These are phyloP conservation scores for Trichoderma lentiforme DNA, from an alignment of 2,329 filamentous ascomycete species.

Conservation along the genomic window DNA sequence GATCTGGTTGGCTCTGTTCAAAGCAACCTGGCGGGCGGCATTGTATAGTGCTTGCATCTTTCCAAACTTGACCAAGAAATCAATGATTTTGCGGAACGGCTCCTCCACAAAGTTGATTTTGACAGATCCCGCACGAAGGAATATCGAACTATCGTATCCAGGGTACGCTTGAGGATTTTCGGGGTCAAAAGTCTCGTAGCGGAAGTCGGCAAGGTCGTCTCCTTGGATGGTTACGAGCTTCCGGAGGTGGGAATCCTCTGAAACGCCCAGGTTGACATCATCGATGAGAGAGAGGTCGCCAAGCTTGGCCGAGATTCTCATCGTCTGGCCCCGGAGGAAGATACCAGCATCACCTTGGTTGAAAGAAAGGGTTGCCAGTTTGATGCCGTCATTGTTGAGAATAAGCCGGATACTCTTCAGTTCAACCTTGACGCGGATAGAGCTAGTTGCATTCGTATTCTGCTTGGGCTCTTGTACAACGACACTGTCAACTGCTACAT, in stretches of 20 bases:
- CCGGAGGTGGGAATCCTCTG: slow-evolving; percentile 74
- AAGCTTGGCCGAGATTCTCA: slow-evolving; percentile 82
- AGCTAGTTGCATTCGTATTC: slow-evolving; percentile 49
- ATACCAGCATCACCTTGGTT: slow-evolving; percentile 90
- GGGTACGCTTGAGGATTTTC: slow-evolving; percentile 70
- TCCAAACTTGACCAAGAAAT: slow-evolving; percentile 97
- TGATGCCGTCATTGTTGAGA: slow-evolving; percentile 95
- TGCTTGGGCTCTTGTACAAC: slow-evolving; percentile 34
- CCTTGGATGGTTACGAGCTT: slow-evolving; percentile 93
- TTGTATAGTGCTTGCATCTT: slow-evolving; percentile 99
- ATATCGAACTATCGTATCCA: slow-evolving; percentile 91
- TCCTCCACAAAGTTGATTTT: slow-evolving; percentile 97
- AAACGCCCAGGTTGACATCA: slow-evolving; percentile 87
- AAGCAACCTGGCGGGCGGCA: slow-evolving; percentile 88
- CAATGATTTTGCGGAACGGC: slow-evolving; percentile 95
- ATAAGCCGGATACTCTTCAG: slow-evolving; percentile 91
- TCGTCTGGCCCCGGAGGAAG: slow-evolving; percentile 78
- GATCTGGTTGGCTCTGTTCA: slow-evolving; percentile 87
- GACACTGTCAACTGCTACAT: slow-evolving; percentile 37
- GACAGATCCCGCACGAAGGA: slow-evolving; percentile 85
- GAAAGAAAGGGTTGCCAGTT: slow-evolving; percentile 86
- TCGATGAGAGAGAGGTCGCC: slow-evolving; percentile 88
- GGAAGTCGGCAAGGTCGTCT: slow-evolving; percentile 92
- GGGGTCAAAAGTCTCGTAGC: slow-evolving; percentile 91
- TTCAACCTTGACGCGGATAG: slow-evolving; percentile 90